Conservation (phyloP, 1,284 basidiomycete species). For the Trametes polyzona region DNA sequence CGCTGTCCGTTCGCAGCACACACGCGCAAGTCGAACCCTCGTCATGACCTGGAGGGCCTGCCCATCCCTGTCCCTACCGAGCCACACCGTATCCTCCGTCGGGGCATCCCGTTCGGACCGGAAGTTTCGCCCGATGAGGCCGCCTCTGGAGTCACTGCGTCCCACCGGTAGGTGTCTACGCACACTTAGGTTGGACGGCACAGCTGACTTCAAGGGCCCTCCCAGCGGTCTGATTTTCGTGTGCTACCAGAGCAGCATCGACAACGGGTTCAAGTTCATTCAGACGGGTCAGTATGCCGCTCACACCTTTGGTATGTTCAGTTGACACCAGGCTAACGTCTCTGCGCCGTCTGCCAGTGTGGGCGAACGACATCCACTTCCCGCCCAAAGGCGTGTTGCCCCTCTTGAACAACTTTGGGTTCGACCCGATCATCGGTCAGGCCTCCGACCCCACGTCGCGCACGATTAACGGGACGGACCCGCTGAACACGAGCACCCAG, state of each 20-base stretch:
- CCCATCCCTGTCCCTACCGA: not conserved
- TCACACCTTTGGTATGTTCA: not conserved
- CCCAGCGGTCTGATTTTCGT: constrained; percentile 50
- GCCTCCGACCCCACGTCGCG: constrained; percentile 32
- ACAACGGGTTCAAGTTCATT: constrained; percentile 52
- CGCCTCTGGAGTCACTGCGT: constrained; percentile 39
- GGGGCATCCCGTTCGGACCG: constrained; percentile 45
- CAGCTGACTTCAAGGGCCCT: not conserved
- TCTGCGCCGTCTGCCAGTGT: constrained; percentile 27
- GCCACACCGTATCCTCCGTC: constrained; percentile 35
- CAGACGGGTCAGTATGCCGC: constrained; percentile 38
- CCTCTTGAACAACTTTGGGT: constrained; percentile 31
- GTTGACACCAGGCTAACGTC: not conserved
- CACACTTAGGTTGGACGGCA: too few species aligned
- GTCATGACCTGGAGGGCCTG: constrained; percentile 31
- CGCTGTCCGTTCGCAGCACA: constrained; percentile 61
- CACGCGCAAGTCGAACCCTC: constrained; percentile 58
- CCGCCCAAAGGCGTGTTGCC: constrained; percentile 27
- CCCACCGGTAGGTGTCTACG: constrained; percentile 36
- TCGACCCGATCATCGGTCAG: constrained; percentile 52
- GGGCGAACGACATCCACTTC: constrained; percentile 38
- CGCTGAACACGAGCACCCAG: constrained; percentile 36
- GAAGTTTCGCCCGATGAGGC: constrained; percentile 46
- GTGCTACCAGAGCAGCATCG: constrained; percentile 52
- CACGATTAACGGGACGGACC: constrained; percentile 45